Conservation (phyloP, 352 stramenopile species). For the Phytophthora europaea region DNA sequence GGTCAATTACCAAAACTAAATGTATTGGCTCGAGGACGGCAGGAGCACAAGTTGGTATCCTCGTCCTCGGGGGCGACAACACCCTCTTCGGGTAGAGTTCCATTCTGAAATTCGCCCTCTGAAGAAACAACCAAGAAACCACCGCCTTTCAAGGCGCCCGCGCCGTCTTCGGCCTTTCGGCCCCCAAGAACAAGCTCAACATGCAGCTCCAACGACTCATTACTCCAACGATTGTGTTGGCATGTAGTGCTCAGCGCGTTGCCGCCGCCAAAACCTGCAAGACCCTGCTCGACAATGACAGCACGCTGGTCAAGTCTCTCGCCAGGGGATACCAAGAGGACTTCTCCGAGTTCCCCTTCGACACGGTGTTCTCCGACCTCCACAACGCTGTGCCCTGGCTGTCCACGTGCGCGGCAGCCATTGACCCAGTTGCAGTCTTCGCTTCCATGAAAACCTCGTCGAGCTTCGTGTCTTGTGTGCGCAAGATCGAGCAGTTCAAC, state of each 20-base stretch:
- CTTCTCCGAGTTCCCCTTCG: slow-evolving; percentile 2
- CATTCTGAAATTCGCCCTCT: neutral
- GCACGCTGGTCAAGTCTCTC: slow-evolving; percentile 4
- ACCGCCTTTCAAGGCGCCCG: slow-evolving; percentile 1
- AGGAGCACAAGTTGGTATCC: neutral
- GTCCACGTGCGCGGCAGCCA: slow-evolving; percentile 45
- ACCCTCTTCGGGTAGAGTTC: neutral
- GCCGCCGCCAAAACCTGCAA: neutral
- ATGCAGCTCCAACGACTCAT: neutral
- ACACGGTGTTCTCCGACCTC: slow-evolving; percentile 12
- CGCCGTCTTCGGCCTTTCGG: neutral
- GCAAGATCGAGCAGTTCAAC: slow-evolving; percentile 11
- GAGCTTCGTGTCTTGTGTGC: slow-evolving; percentile 34
- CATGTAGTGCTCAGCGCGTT: neutral
- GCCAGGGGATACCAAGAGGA: neutral
- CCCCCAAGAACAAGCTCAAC: neutral
- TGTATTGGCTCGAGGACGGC: neutral
- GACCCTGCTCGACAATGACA: slow-evolving; percentile 5
- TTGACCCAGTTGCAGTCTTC: slow-evolving; percentile 34
- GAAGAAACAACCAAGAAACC: neutral
- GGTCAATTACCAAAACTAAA: neutral
- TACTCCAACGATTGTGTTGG: neutral
- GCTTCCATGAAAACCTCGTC: slow-evolving; percentile 19
- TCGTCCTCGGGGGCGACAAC: neutral
- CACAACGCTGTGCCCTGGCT: slow-evolving; percentile 43